phyloP scores from a whole-genome alignment of 2,329 filamentous ascomycete species.

The Nemania abortiva region DNA sequence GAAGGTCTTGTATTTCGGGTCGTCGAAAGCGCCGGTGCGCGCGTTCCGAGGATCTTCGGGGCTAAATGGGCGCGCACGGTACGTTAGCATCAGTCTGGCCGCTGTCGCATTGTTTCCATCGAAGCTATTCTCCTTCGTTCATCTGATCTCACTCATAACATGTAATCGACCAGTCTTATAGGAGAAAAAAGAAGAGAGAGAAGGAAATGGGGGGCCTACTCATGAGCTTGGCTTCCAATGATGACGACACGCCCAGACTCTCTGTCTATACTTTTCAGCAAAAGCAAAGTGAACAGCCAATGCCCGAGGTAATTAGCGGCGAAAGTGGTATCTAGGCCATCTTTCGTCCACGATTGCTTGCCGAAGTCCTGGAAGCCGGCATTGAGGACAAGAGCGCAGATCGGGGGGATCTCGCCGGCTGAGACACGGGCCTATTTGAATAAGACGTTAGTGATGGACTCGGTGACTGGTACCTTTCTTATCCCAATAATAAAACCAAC shows the following conservation, averaged over 20 bases:
- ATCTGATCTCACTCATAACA: neutral
- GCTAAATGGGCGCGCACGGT: neutral
- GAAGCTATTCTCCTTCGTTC: neutral
- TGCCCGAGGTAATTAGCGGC: slow-evolving; percentile 46
- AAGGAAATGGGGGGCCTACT: slow-evolving; percentile 46
- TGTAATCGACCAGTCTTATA: neutral
- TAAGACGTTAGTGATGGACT: neutral
- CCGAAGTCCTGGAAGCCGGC: slow-evolving; percentile 47
- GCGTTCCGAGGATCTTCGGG: slow-evolving; percentile 29
- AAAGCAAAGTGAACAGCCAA: slow-evolving; percentile 43
- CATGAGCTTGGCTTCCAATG: slow-evolving; percentile 45
- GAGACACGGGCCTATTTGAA: neutral
- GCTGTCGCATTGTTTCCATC: neutral
- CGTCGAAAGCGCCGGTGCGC: slow-evolving; percentile 13
- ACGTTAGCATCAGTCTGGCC: slow-evolving; percentile 2
- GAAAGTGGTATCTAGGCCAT: slow-evolving; percentile 45
- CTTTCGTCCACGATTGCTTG: slow-evolving; percentile 40
- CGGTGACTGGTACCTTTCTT: neutral
- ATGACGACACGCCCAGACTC: slow-evolving; percentile 40
- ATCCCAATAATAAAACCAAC: neutral
- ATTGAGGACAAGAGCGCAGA: slow-evolving; percentile 56
- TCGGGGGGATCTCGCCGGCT: slow-evolving; percentile 51
- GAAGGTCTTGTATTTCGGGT: slow-evolving; percentile 40
- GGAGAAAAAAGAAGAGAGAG: neutral
- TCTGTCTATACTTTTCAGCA: slow-evolving; percentile 45